Percentiles rank a stretch among this genome's conserved stretches.
Evolutionary conservation across 2,329 filamentous ascomycete species (phyloP).

Genomic region (Rhytidhysteron rufulum): DNA sequence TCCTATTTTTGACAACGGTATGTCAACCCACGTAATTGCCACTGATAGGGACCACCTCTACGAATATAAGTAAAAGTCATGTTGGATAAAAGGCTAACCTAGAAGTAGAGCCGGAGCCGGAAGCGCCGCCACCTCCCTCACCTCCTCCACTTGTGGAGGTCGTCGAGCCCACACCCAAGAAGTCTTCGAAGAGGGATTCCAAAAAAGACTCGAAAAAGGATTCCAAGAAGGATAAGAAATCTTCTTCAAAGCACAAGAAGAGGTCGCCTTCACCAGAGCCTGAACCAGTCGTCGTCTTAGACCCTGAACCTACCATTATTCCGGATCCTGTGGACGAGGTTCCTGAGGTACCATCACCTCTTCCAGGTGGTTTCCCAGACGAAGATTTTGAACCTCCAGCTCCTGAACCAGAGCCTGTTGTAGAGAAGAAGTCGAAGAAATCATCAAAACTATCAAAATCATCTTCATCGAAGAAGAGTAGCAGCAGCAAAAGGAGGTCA

Average conservation of each 20-base stretch:
- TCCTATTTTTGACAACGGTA: constrained; percentile 25
- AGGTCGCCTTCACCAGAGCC: constrained; percentile 18
- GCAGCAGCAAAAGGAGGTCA: constrained; percentile 23
- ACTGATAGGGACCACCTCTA: no score
- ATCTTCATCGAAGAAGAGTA: constrained; percentile 34
- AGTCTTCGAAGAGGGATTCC: constrained; percentile 27
- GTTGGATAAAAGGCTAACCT: constrained; percentile 26
- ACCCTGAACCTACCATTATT: constrained; percentile 28
- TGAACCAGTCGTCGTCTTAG: constrained; percentile 19
- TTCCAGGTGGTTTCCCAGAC: constrained; percentile 45
- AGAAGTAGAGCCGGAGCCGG: constrained; percentile 30
- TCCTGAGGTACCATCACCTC: constrained; percentile 32
- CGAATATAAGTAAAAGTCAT: constrained; percentile 17
- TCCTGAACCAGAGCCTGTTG: constrained; percentile 16
- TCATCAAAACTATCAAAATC: constrained; percentile 28
- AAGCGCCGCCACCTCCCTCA: constrained; percentile 12
- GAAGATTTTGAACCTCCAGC: constrained; percentile 27
- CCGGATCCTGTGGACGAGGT: constrained; percentile 27
- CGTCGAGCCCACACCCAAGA: constrained; percentile 27
- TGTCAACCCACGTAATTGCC: constrained; percentile 15
- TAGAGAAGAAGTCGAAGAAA: constrained; percentile 31
- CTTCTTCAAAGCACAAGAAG: constrained; percentile 19
- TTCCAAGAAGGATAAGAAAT: constrained; percentile 18
- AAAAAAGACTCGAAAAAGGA: no score
- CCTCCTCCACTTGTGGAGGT: constrained; percentile 19